These are phyloP conservation scores for Penicillium sp. DNA, from an alignment of 2,329 filamentous ascomycete genomes.

Conservation along the genomic window DNA sequence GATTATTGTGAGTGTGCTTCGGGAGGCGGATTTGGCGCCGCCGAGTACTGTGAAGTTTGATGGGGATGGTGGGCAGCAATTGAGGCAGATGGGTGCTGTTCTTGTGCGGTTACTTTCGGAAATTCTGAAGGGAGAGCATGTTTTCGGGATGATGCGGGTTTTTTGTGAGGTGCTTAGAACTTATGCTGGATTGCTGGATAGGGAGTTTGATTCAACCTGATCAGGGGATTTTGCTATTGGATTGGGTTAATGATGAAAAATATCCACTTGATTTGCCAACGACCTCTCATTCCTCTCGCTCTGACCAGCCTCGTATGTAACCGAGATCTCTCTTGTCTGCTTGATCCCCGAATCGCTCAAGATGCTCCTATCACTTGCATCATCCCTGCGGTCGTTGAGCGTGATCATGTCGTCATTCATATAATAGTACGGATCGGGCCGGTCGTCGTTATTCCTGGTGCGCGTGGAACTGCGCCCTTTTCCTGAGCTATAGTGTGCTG, in stretches of 20 bases:
- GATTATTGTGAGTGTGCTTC: background rate
- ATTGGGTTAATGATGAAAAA: background rate
- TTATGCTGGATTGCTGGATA: background rate
- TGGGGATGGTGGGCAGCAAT: background rate
- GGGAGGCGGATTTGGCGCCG: background rate
- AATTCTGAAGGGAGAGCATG: background rate
- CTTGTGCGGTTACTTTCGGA: conserved; percentile 1
- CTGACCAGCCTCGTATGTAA: background rate
- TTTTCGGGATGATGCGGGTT: conserved; percentile 4
- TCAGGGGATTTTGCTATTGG: fast-evolving
- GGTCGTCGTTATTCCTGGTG: background rate
- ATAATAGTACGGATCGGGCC: background rate
- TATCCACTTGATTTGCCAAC: background rate
- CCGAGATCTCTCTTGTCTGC: conserved; percentile 1
- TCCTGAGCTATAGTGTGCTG: background rate
- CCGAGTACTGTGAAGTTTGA: background rate
- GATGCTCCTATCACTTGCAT: conserved; percentile 4
- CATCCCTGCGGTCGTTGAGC: background rate
- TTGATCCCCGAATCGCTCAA: background rate
- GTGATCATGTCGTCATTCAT: background rate
- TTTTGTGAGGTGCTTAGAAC: background rate
- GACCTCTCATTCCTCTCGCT: background rate
- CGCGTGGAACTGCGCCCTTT: background rate
- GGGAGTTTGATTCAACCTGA: background rate
- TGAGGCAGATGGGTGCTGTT: background rate